Evolutionary conservation across 164 flowering plant genomes (phyloP).

Genomic region (Macadamia tetraphylla): DNA sequence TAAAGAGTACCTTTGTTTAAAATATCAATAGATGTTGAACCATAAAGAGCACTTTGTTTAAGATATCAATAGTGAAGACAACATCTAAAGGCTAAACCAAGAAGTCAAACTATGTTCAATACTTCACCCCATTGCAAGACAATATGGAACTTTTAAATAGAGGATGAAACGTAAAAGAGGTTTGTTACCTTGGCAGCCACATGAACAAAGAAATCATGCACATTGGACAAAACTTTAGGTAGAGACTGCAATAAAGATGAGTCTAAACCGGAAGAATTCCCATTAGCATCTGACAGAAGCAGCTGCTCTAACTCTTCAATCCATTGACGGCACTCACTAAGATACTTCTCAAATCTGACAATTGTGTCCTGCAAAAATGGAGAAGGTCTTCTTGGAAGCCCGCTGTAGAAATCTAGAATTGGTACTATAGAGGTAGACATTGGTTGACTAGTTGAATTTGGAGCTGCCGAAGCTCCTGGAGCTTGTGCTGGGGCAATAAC

Average conservation of each 20-base stretch:
- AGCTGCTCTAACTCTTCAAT: constrained; percentile 93
- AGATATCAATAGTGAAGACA: neutral
- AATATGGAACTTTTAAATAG: neutral
- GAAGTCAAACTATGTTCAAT: neutral
- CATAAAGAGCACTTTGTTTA: neutral
- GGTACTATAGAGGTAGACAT: constrained; percentile 49
- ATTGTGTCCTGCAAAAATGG: constrained; percentile 77
- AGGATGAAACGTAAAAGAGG: neutral
- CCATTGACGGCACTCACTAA: constrained; percentile 85
- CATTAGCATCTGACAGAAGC: constrained; percentile 52
- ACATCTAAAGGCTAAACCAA: neutral
- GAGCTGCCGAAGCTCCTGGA: constrained; percentile 39
- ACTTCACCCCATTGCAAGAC: neutral
- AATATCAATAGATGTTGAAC: neutral
- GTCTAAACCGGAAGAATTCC: constrained; percentile 31
- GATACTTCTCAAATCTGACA: constrained; percentile 75
- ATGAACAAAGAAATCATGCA: constrained; percentile 93
- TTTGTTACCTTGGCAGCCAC: constrained; percentile 88
- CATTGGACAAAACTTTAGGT: constrained; percentile 89
- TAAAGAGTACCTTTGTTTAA: neutral
- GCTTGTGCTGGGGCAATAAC: constrained; percentile 46
- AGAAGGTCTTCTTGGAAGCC: constrained; percentile 85
- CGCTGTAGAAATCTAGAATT: constrained; percentile 79
- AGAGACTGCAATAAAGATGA: constrained; percentile 71
- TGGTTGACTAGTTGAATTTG: constrained; percentile 41